Conservation (phyloP, 2,329 filamentous ascomycete species). For the Cladorrhinum sp. region DNA sequence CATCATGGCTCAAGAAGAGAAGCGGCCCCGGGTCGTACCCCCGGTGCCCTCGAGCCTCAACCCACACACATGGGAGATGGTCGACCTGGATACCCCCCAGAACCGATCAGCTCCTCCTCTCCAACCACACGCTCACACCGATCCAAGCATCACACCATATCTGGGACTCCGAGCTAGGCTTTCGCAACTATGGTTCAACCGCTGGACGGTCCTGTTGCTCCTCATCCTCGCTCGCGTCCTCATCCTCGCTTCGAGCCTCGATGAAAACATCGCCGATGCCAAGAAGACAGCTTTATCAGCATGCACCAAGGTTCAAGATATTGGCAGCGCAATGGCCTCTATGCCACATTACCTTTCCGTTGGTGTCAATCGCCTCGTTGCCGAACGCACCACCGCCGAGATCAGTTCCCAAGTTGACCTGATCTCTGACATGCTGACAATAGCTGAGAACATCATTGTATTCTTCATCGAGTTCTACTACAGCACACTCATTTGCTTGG, state of each 20-base stretch:
- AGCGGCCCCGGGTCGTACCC: constrained; percentile 27
- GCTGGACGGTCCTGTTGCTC: constrained; percentile 88
- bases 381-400: constrained; percentile 73
- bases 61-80: constrained; percentile 33
- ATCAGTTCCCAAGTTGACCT: constrained; percentile 79
- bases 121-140: constrained; percentile 45
- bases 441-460: constrained; percentile 80
- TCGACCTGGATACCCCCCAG: constrained; percentile 34
- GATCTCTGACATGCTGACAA: constrained; percentile 76
- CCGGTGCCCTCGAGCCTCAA: constrained; percentile 32
- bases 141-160: constrained; percentile 79
- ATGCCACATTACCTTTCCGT: constrained; percentile 94
- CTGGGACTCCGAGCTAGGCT: constrained; percentile 84
- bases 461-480: constrained; percentile 93
- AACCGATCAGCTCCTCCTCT: constrained; percentile 31
- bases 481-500: constrained; percentile 84
- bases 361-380: constrained; percentile 84
- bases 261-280: constrained; percentile 72
- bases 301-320: constrained; percentile 86
- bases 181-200: constrained; percentile 96
- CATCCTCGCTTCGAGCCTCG: constrained; percentile 68
- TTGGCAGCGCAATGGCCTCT: constrained; percentile 93
- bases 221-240: constrained; percentile 81
- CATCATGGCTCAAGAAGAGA: constrained; percentile 29
- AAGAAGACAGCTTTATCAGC: constrained; percentile 80